Conservation (phyloP, 495 filamentous ascomycete species). For the Podospora pseudopauciseta region DNA sequence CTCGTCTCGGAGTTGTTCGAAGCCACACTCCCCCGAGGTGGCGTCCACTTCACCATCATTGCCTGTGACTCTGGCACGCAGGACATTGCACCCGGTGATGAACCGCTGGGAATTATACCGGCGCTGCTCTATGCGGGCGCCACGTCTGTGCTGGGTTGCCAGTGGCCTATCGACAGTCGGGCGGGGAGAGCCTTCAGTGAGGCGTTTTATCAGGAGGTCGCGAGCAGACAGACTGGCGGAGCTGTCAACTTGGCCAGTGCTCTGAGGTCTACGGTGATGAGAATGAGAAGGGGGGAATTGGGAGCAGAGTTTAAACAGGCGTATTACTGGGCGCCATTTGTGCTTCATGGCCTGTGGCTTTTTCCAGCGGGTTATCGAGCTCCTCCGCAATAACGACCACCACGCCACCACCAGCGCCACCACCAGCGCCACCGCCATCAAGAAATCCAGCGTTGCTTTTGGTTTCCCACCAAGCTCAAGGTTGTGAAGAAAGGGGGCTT, state of each 20-base stretch:
- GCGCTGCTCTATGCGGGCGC: slow-evolving; percentile 8
- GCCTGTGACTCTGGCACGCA: slow-evolving; percentile 8
- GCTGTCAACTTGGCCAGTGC: background rate
- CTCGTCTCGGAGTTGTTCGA: background rate
- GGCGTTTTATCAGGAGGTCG: background rate
- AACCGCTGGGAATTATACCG: slow-evolving; percentile 4
- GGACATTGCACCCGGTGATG: slow-evolving; percentile 1
- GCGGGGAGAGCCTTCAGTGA: slow-evolving; percentile 5
- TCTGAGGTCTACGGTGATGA: background rate
- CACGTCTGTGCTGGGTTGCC: background rate
- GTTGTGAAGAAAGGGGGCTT: too few relatives aligned
- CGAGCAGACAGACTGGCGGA: background rate
- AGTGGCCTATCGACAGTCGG: slow-evolving; percentile 1
- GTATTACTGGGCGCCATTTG: background rate
- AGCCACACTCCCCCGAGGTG: background rate
- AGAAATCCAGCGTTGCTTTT: too few relatives aligned
- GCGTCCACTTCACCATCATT: slow-evolving; percentile 4
- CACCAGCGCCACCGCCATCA: too few relatives aligned
- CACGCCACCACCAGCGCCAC: too few relatives aligned
- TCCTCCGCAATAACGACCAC: too few relatives aligned
- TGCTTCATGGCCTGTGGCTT: background rate
- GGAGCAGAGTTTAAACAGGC: background rate
- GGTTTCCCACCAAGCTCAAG: too few relatives aligned
- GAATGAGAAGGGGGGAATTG: background rate
- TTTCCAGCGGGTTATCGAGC: background rate